These are phyloP conservation scores for Ramularia endophylla DNA, from an alignment of 2,329 filamentous ascomycete species.

Conservation along the genomic window DNA sequence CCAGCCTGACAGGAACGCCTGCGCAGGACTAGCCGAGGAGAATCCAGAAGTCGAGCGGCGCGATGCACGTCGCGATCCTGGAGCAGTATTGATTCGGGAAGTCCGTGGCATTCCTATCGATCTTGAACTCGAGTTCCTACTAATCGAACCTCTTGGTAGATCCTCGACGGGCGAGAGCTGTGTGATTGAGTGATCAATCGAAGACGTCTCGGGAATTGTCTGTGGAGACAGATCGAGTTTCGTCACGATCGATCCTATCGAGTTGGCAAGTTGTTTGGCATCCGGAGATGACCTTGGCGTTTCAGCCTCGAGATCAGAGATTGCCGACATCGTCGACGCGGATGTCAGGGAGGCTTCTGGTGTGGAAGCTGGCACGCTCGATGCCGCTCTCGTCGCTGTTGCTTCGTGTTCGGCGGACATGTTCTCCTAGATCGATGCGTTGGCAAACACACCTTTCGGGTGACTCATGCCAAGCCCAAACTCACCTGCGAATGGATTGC, in stretches of 20 bases:
- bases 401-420: slow-evolving; percentile 18
- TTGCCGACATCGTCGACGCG: slow-evolving; percentile 27
- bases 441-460: slow-evolving; percentile 14
- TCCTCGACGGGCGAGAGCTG: slow-evolving; percentile 18
- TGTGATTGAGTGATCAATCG: slow-evolving; percentile 20
- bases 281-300: slow-evolving; percentile 21
- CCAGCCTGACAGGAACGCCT: slow-evolving; percentile 28
- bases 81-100: slow-evolving; percentile 15
- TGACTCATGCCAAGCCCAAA: slow-evolving; percentile 6
- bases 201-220: slow-evolving; percentile 26
- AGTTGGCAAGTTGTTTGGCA: slow-evolving; percentile 20
- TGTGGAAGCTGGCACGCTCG: slow-evolving; percentile 18
- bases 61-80: slow-evolving; percentile 20
- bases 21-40: slow-evolving; percentile 28
- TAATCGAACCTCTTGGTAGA: slow-evolving; percentile 19
- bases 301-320: slow-evolving; percentile 14
- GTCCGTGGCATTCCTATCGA: slow-evolving; percentile 22
- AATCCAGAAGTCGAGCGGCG: slow-evolving; percentile 24
- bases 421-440: too few species aligned
- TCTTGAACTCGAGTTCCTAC: slow-evolving; percentile 26
- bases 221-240: slow-evolving; percentile 27
- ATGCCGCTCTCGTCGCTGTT: slow-evolving; percentile 12
- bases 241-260: slow-evolving; percentile 25
- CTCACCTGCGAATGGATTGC: slow-evolving; percentile 29
- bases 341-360: slow-evolving; percentile 28